These are phyloP conservation scores for Elsinoe fawcettii DNA, from an alignment of 2,329 filamentous ascomycete species.

Conservation along the genomic window DNA sequence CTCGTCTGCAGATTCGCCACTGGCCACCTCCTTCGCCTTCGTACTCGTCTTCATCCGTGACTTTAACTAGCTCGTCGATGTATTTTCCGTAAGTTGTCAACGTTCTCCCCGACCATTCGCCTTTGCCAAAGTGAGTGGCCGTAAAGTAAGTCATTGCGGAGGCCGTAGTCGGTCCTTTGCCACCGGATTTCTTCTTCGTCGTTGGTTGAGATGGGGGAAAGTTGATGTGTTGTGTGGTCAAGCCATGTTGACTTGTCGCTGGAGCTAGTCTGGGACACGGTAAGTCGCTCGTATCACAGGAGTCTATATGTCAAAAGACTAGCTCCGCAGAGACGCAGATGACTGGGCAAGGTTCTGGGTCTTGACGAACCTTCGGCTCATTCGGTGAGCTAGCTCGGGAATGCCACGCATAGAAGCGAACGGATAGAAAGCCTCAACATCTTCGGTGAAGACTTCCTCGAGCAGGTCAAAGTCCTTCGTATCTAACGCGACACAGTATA, in stretches of 20 bases:
- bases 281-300: neutral
- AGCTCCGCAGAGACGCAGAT: too few relatives aligned
- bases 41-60: conserved; percentile 20
- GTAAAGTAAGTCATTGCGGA: conserved; percentile 36
- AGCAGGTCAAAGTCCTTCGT: conserved; percentile 35
- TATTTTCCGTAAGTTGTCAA: conserved; percentile 38
- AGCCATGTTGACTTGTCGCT: conserved; percentile 36
- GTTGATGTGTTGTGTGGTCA: conserved; percentile 36
- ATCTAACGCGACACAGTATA: conserved; percentile 40
- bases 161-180: conserved; percentile 25
- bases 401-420: conserved; percentile 30
- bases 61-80: conserved; percentile 31
- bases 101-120: conserved; percentile 34
- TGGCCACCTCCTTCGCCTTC: conserved; percentile 29
- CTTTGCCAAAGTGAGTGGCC: conserved; percentile 37
- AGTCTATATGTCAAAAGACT: too few relatives aligned
- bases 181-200: conserved; percentile 19
- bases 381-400: conserved; percentile 24
- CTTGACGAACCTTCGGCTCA: conserved; percentile 25
- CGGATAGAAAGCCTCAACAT: conserved; percentile 36
- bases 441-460: conserved; percentile 33
- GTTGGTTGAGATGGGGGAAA: conserved; percentile 21
- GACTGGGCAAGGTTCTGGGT: neutral
- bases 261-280: conserved; percentile 30
- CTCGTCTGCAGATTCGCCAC: conserved; percentile 34